Evolutionary conservation across 345 rosid genomes (phyloP).

Genomic region (Euphorbia peplus): DNA sequence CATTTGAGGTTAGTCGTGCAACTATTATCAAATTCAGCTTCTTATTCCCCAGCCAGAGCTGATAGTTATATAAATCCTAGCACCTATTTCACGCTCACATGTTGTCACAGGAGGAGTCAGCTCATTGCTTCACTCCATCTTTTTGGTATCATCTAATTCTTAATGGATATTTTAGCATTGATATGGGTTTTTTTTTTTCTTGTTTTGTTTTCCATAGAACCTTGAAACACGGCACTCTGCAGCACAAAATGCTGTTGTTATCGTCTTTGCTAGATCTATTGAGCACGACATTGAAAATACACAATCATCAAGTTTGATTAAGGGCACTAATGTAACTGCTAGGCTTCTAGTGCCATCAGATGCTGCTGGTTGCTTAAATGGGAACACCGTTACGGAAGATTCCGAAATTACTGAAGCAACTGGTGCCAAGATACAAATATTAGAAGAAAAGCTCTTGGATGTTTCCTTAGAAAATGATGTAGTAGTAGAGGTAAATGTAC

Average conservation of each 20-base stretch:
- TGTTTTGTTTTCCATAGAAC: slow-evolving; percentile 32
- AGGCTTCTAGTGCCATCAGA: slow-evolving; percentile 48
- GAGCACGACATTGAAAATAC: slow-evolving; percentile 46
- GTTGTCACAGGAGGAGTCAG: background rate
- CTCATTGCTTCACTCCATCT: background rate
- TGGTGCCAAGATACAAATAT: slow-evolving; percentile 41
- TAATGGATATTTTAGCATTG: background rate
- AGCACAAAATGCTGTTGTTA: slow-evolving; percentile 53
- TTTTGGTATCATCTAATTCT: background rate
- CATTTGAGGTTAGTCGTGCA: slow-evolving; percentile 47
- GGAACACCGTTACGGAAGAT: slow-evolving; percentile 23
- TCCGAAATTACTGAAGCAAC: slow-evolving; percentile 32
- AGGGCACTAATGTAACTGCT: slow-evolving; percentile 40
- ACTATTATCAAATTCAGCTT: slow-evolving; percentile 1
- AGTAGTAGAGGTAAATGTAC: slow-evolving; percentile 46
- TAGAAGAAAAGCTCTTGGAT: slow-evolving; percentile 29
- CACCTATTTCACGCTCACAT: background rate
- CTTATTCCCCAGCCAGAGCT: slow-evolving; percentile 1
- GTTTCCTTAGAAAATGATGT: slow-evolving; percentile 39
- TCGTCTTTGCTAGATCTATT: slow-evolving; percentile 56
- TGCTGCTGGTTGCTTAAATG: slow-evolving; percentile 25
- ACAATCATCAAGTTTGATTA: slow-evolving; percentile 23
- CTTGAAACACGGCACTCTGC: slow-evolving; percentile 49
- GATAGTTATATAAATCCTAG: background rate
- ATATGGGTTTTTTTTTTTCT: slow-evolving; percentile 14